phyloP scores from a whole-genome alignment of 202 grass and related monocot species.

The Hordeum pubiflorum region DNA sequence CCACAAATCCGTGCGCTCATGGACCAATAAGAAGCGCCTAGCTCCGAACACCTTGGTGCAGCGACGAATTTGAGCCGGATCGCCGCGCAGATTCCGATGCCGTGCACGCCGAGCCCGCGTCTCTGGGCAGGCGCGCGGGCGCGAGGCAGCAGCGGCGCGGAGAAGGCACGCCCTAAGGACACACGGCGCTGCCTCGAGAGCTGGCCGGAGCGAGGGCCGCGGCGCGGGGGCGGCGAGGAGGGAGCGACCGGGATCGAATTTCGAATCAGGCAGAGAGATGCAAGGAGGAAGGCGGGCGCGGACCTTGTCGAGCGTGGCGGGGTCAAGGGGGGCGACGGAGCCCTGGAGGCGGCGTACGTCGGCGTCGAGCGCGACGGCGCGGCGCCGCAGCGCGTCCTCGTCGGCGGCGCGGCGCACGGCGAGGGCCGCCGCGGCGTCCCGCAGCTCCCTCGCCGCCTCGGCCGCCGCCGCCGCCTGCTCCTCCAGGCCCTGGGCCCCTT shows the following conservation, averaged over 20 bases:
- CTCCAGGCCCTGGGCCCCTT: constrained; percentile 28
- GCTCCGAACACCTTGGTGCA: neutral
- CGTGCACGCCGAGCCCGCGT: neutral
- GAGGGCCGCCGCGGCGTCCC: constrained; percentile 52
- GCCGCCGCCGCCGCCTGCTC: constrained; percentile 47
- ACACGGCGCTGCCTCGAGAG: neutral
- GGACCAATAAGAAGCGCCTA: neutral
- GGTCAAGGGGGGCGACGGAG: constrained; percentile 33
- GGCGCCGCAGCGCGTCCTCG: constrained; percentile 68
- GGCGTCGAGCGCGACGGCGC: constrained; percentile 49
- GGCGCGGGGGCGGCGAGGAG: neutral
- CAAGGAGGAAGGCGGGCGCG: too few relatives aligned
- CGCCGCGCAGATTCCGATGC: neutral
- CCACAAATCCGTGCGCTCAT: neutral
- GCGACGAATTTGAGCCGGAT: neutral
- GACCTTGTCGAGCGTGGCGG: constrained; percentile 56
- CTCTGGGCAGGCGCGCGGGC: neutral
- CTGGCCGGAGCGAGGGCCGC: neutral
- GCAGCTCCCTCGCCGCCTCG: constrained; percentile 74
- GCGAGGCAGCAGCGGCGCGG: neutral
- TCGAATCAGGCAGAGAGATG: neutral
- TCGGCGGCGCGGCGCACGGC: constrained; percentile 40
- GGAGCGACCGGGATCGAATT: neutral
- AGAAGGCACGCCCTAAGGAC: neutral
- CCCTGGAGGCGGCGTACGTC: constrained; percentile 53